Percentiles rank a stretch among this genome's conserved stretches.
Evolutionary conservation across 2,329 filamentous ascomycete genomes (phyloP).

Genomic region (Diaporthe caulivora): DNA sequence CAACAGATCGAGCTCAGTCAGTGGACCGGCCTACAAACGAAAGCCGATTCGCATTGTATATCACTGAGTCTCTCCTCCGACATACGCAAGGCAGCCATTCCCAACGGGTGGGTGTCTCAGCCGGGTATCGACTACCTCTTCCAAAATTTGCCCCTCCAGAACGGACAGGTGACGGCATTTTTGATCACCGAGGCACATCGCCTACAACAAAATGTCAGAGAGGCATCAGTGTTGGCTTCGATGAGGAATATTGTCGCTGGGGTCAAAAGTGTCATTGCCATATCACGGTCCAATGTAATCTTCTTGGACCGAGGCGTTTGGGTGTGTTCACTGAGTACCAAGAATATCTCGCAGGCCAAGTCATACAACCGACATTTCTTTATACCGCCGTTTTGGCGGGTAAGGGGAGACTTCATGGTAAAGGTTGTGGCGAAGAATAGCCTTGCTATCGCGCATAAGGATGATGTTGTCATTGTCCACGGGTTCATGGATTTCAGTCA

Average conservation of each 20-base stretch:
- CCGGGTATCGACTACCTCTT: neutral
- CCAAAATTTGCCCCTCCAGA: neutral
- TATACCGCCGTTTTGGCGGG: neutral
- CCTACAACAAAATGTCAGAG: neutral
- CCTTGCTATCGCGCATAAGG: neutral
- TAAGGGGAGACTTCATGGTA: neutral
- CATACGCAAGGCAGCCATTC: neutral
- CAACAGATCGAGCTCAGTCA: neutral
- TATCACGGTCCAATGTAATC: neutral
- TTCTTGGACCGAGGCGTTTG: neutral
- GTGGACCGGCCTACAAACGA: neutral
- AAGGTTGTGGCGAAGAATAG: neutral
- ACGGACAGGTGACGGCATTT: neutral
- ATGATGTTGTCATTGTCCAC: neutral
- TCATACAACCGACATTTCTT: neutral
- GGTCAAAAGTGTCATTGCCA: neutral
- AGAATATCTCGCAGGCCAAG: neutral
- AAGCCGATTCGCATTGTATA: neutral
- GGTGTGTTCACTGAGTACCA: neutral
- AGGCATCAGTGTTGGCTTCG: neutral
- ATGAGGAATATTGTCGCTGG: neutral
- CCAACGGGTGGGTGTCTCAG: neutral
- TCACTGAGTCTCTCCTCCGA: neutral
- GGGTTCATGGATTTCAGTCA: neutral
- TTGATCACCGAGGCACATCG: neutral